These are phyloP conservation scores for Moricandia moricandioides DNA, from an alignment of 345 rosid genomes.

Conservation along the genomic window DNA sequence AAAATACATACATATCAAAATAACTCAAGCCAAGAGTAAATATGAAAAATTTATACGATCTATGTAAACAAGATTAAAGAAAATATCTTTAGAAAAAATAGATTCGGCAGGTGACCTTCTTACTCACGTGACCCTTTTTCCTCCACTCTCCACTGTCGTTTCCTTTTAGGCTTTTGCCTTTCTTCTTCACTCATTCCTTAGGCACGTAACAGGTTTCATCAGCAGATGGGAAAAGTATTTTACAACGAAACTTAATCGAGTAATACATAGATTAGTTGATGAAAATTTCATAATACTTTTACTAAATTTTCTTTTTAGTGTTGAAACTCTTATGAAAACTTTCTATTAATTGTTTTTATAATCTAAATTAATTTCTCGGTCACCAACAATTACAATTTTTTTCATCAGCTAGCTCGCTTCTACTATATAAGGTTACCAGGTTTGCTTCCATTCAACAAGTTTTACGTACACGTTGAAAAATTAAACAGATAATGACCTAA, in stretches of 20 bases:
- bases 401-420: neutral
- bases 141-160: slow-evolving; percentile 22
- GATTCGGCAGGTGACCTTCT: slow-evolving; percentile 45
- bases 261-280: neutral
- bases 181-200: slow-evolving; percentile 13
- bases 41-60: slow-evolving; percentile 2
- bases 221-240: neutral
- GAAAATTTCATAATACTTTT: neutral
- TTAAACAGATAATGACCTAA: neutral
- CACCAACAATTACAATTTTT: neutral
- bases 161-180: slow-evolving; percentile 27
- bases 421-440: neutral
- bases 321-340: neutral
- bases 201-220: slow-evolving; percentile 6
- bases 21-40: slow-evolving; percentile 15
- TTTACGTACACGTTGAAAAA: neutral
- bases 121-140: slow-evolving; percentile 43
- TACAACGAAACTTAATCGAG: neutral
- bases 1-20: slow-evolving; percentile 15
- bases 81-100: slow-evolving; percentile 17
- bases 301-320: neutral
- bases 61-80: neutral
- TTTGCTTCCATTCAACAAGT: neutral
- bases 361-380: neutral
- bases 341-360: neutral